phyloP scores from a whole-genome alignment of 805 yeast species.

The Monosporozyma unispora region DNA sequence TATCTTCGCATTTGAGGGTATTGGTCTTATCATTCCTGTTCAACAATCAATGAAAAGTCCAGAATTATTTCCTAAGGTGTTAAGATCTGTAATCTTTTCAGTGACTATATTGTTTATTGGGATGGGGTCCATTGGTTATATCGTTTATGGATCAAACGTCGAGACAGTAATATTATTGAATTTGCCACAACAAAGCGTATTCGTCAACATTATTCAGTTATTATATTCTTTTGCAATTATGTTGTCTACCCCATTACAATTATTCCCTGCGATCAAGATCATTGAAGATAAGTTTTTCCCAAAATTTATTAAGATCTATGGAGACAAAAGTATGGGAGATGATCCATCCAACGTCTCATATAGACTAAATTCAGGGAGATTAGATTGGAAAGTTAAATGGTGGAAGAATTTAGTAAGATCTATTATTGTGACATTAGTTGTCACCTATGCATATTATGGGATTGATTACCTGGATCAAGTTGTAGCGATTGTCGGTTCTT shows the following conservation, averaged over 20 bases:
- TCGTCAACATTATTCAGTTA: slow-evolving; percentile 57
- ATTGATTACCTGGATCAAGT: slow-evolving; percentile 62
- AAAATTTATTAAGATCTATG: slow-evolving; percentile 21
- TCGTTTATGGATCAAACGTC: slow-evolving; percentile 55
- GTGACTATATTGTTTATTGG: slow-evolving; percentile 54
- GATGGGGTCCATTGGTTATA: slow-evolving; percentile 60
- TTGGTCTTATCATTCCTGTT: slow-evolving; percentile 72
- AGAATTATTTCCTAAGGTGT: slow-evolving; percentile 58
- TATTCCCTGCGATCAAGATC: slow-evolving; percentile 70
- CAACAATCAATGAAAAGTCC: slow-evolving; percentile 77
- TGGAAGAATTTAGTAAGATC: slow-evolving; percentile 52
- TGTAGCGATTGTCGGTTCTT: slow-evolving; percentile 74
- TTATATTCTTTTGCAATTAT: slow-evolving; percentile 68
- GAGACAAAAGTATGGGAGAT: slow-evolving; percentile 8
- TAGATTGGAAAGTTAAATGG: slow-evolving; percentile 49
- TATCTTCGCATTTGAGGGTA: slow-evolving; percentile 82
- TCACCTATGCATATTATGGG: slow-evolving; percentile 55
- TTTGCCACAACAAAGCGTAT: slow-evolving; percentile 56
- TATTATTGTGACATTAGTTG: slow-evolving; percentile 43
- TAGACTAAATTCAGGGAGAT: slow-evolving; percentile 45
- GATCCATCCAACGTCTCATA: slow-evolving; percentile 4
- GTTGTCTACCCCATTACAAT: slow-evolving; percentile 70
- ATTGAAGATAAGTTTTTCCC: slow-evolving; percentile 57
- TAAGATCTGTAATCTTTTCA: slow-evolving; percentile 50
- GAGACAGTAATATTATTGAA: slow-evolving; percentile 64